Conservation (phyloP, 306 rosid genomes). For the Mimosa pudica region DNA sequence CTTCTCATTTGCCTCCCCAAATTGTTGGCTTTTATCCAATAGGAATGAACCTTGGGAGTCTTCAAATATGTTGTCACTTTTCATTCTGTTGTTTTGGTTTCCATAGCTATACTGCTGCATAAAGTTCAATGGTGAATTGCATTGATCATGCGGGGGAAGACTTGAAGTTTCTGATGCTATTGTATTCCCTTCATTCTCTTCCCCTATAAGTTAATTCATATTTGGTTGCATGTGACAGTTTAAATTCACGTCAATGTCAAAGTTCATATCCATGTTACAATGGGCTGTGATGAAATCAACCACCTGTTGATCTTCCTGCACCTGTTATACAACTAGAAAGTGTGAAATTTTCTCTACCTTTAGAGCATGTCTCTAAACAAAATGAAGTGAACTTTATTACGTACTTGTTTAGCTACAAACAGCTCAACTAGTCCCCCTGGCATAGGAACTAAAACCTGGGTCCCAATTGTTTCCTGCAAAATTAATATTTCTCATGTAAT, state of each 20-base stretch:
- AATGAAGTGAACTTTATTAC: constrained; percentile 1
- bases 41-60: constrained; percentile 57
- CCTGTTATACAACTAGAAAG: constrained; percentile 44
- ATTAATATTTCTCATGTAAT: background rate
- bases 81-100: constrained; percentile 45
- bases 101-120: constrained; percentile 56
- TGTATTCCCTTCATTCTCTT: constrained; percentile 45
- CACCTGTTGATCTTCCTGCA: constrained; percentile 69
- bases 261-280: constrained; percentile 46
- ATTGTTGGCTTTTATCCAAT: constrained; percentile 49
- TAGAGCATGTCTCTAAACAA: background rate
- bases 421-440: constrained; percentile 80
- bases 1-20: constrained; percentile 42
- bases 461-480: constrained; percentile 74
- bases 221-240: constrained; percentile 50
- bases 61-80: constrained; percentile 47
- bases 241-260: constrained; percentile 40
- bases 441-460: constrained; percentile 74
- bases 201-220: constrained; percentile 33
- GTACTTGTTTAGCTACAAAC: constrained; percentile 71
- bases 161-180: constrained; percentile 49
- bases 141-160: constrained; percentile 51
- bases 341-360: background rate
- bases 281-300: constrained; percentile 64
- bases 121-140: constrained; percentile 64